Evolutionary conservation across 2,329 filamentous ascomycete species (phyloP).

Genomic region (Pseudogymnoascus sp.): DNA sequence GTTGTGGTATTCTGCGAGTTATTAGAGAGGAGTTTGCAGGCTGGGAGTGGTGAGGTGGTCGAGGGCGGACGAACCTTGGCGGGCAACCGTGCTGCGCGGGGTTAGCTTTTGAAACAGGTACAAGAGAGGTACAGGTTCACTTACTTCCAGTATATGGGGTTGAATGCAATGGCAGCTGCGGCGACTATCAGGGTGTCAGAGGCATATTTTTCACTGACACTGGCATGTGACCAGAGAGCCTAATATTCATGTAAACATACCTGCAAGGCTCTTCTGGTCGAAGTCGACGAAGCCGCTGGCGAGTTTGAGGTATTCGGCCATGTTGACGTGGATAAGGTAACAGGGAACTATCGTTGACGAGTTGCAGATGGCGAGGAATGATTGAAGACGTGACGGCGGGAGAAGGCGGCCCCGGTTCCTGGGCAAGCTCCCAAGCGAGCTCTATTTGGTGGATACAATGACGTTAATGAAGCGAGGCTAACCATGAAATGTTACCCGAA

Average conservation of each 20-base stretch:
- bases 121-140: slow-evolving; percentile 30
- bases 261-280: slow-evolving; percentile 54
- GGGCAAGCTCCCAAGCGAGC: slow-evolving; percentile 8
- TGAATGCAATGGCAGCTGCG: slow-evolving; percentile 76
- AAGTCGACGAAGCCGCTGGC: slow-evolving; percentile 44
- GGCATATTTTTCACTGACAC: slow-evolving; percentile 16
- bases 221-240: slow-evolving; percentile 11
- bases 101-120: background rate
- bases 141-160: slow-evolving; percentile 99
- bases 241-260: slow-evolving; percentile 38
- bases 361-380: background rate
- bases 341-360: background rate
- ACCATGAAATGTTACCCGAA: background rate
- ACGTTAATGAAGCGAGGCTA: slow-evolving; percentile 6
- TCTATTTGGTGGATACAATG: slow-evolving; percentile 9
- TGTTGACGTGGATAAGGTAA: background rate
- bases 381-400: slow-evolving; percentile 2
- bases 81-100: slow-evolving; percentile 61
- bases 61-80: slow-evolving; percentile 52
- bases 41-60: slow-evolving; percentile 10
- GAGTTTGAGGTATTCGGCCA: slow-evolving; percentile 7
- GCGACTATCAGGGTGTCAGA: slow-evolving; percentile 49
- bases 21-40: slow-evolving; percentile 13
- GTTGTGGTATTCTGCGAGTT: slow-evolving; percentile 71
- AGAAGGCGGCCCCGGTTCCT: slow-evolving; percentile 4